Evolutionary conservation across 192 early-diverging fungal species (phyloP), one percentile per base, ranked within the genome.

Genomic region (Funneliformis geosporum): DNA sequence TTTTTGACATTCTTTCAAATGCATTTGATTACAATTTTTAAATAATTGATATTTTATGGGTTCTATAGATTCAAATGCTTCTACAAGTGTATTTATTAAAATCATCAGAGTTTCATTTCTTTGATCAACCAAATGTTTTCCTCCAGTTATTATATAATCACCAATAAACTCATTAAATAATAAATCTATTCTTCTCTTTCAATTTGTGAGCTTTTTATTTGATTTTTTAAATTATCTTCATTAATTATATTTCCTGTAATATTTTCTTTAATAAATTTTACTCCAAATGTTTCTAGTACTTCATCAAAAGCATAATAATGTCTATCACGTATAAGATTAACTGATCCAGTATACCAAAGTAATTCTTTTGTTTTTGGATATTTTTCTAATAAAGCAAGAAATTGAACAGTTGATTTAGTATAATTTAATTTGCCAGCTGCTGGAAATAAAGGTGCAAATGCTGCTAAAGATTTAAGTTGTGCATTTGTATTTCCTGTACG

Each of bases 181-280:
- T 2, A 33, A 33, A 33, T 33, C 33, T 0, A 33, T 33, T 2
- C 33, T 33, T 60, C 14, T 60, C 8, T 73, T 39, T 73, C 42
- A 73, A 38, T 9, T 46, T 73, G 71, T 9, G 38, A 18, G 9
- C 8, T n/a, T 50, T 73, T 73, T 46, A 73, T 73, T 50, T 73
- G 42, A n/a, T 23, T 21, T 50, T 46, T 73, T 50, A 73, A 16
- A 50, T 9, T 73, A 0, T 23, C 8, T 23, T 73, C 21, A 18
- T 73, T 27, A 9, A 25, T 73, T 16, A 73, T 2, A 73, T 73
- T 73, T 23, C 14, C 46, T 46, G 8, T 16, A 50, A 73, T 73
- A 25, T 73, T 73, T 46, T 73, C 7, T 3, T 44, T 73, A n/a
- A 46, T 25, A 73, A 73, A 73, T 23, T 43, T 73, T 47, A 73